phyloP scores from a whole-genome alignment of 192 early-diverging fungal species.

The Entophlyctis luteolus region DNA sequence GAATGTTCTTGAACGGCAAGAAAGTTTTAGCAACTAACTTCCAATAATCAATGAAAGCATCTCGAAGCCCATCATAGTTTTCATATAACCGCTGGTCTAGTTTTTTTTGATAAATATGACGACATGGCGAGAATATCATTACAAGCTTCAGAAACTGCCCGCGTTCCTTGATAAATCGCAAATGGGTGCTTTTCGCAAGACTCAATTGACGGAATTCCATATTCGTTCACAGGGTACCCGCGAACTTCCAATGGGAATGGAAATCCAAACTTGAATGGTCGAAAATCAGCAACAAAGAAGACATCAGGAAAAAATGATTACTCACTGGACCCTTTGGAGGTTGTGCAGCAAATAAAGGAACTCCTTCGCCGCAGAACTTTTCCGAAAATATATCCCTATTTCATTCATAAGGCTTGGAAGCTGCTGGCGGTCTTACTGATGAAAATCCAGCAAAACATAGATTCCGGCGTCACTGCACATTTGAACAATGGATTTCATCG shows the following conservation, averaged over 20 bases:
- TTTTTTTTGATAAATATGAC: not conserved
- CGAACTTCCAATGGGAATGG: constrained; percentile 14
- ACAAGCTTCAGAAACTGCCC: constrained; percentile 46
- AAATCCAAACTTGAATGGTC: constrained; percentile 17
- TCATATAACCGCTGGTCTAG: constrained; percentile 40
- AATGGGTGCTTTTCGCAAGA: constrained; percentile 5
- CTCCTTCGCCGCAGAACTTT: constrained; percentile 31
- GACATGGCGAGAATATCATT: not conserved
- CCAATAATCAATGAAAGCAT: constrained; percentile 59
- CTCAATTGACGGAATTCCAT: constrained; percentile 15
- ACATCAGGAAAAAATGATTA: not conserved
- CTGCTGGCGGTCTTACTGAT: constrained; percentile 51
- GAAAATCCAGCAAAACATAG: constrained; percentile 62
- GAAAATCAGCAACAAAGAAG: not conserved
- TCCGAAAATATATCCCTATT: constrained; percentile 13
- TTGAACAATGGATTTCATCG: constrained; percentile 48
- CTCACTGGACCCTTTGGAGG: constrained; percentile 4
- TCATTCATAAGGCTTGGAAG: constrained; percentile 30
- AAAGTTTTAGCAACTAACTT: constrained; percentile 47
- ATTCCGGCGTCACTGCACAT: constrained; percentile 50
- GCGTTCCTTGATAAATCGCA: constrained; percentile 34
- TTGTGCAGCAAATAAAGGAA: constrained; percentile 25
- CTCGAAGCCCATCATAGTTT: constrained; percentile 53
- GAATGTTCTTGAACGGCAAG: constrained; percentile 39
- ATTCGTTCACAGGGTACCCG: constrained; percentile 4